Base-by-base conservation (phyloP, 73 alveolate genomes). In the Durusdinium trenchii region DNA sequence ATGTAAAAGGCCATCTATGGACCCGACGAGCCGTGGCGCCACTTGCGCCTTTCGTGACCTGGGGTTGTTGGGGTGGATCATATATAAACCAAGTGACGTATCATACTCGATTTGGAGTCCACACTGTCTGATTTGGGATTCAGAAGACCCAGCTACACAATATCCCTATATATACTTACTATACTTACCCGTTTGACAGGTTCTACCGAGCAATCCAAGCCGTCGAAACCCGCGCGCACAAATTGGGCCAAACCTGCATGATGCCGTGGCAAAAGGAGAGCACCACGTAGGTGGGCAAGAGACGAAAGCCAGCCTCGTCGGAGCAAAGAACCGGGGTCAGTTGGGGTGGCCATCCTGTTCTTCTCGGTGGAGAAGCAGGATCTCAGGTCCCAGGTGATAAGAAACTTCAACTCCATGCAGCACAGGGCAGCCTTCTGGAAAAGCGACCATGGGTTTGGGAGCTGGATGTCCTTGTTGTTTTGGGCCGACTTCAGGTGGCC, bases 231-330 rank as follows among this genome's bases (percentile, higher is more conserved):
- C 69, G 69, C 23, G 18, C 30, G 30, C 73, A 60, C n/a, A 23
- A 60, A 60, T n/a, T n/a, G 71, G 0, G 23, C 69, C 35, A 7
- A 38, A 26, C 94, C 94, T 84, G 94, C 94, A 84, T 84, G 76
- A 84, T 84, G 76, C 94, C 94, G 43, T 84, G 94, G 75, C 94
- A 84, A 38, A 84, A 84, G 75, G 94, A 84, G 71, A 84, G 75
- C 51, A 84, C 94, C 94, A 84, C 94, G 51, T 84, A 84, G 78
- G 94, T 84, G 94, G 94, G 94, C 94, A 84, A 51, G 76, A 84
- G 51, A 6, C 94, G 94, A 84, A 84, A 84, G 2, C 94, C 94
- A 23, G 94, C 94, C 94, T 84, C 42, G 75, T 40, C 85, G 84
- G 18, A 0, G 73, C 30, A 60, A 60, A 60, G 1, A 23, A 23